A percentile compares a stretch with the other conserved stretches of the same genome.
phyloP scores from a whole-genome alignment of 805 yeast genomes.

The Barnettozyma pratensis region DNA sequence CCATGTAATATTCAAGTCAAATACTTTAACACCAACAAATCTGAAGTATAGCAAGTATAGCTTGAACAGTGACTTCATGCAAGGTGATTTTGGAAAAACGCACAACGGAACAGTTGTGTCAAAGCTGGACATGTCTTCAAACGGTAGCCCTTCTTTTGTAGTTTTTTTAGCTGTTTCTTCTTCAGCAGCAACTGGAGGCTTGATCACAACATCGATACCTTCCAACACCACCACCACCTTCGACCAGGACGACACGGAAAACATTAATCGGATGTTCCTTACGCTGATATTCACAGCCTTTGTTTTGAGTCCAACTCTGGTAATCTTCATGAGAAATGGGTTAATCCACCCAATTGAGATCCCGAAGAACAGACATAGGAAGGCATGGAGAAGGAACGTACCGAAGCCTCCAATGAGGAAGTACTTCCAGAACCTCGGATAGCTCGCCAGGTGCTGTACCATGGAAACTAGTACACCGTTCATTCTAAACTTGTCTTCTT shows the following conservation, averaged over 20 bases:
- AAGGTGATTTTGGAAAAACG: conserved; percentile 10
- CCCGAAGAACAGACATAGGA: conserved; percentile 20
- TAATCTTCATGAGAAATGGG: conserved; percentile 22
- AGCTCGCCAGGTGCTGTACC: not conserved
- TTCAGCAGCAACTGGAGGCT: not conserved
- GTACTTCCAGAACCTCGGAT: conserved; percentile 1
- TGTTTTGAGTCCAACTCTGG: conserved; percentile 10
- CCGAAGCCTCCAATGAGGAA: not conserved
- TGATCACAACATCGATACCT: conserved; percentile 13
- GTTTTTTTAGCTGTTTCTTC: not conserved
- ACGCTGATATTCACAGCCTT: conserved; percentile 10
- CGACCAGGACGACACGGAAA: conserved; percentile 14
- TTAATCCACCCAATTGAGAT: conserved; percentile 26
- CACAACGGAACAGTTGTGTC: conserved; percentile 14
- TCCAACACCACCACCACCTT: conserved; percentile 17
- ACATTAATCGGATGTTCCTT: conserved; percentile 10
- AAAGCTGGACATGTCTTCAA: conserved; percentile 2
- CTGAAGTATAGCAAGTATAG: conserved; percentile 20
- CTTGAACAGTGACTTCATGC: conserved; percentile 6
- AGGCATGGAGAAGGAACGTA: not conserved
- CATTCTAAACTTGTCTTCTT: not conserved
- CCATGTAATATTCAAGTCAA: conserved; percentile 9
- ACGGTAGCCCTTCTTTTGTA: not conserved
- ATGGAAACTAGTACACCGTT: not conserved
- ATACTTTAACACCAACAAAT: conserved; percentile 19